These are phyloP conservation scores for Coniochaeta sp. DNA, from an alignment of 2,329 filamentous ascomycete genomes.

Conservation along the genomic window DNA sequence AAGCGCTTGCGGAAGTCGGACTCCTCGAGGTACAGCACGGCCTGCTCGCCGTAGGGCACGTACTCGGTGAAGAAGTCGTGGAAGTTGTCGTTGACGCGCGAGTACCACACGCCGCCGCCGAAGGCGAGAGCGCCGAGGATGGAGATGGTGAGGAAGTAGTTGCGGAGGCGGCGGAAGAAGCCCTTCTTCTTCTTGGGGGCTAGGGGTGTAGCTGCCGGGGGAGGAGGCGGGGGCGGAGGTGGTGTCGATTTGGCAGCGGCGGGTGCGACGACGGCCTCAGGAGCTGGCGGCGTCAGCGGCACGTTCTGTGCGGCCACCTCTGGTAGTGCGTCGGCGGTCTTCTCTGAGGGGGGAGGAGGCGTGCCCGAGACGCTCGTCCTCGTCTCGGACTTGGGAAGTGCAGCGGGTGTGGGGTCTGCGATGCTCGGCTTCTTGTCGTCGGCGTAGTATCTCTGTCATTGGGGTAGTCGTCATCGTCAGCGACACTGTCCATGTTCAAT, in stretches of 20 bases:
- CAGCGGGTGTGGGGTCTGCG: slow-evolving; percentile 38
- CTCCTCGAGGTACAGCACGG: slow-evolving; percentile 92
- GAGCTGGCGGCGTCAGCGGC: slow-evolving; percentile 31
- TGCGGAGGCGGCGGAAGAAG: slow-evolving; percentile 65
- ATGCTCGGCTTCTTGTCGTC: slow-evolving; percentile 43
- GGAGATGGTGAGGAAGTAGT: slow-evolving; percentile 69
- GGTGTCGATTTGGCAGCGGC: slow-evolving; percentile 25
- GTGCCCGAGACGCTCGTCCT: slow-evolving; percentile 36
- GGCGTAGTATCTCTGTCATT: slow-evolving; percentile 48
- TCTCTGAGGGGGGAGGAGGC: slow-evolving; percentile 25
- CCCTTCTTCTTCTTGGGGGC: slow-evolving; percentile 56
- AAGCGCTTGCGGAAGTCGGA: slow-evolving; percentile 87
- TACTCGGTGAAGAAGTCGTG: slow-evolving; percentile 98
- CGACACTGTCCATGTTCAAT: slow-evolving; percentile 7
- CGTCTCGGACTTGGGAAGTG: slow-evolving; percentile 48
- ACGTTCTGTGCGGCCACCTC: slow-evolving; percentile 29
- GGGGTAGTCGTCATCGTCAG: slow-evolving; percentile 1
- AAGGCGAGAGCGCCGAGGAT: slow-evolving; percentile 74
- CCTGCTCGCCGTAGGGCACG: slow-evolving; percentile 87
- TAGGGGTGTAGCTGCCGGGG: slow-evolving; percentile 17
- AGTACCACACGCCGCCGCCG: slow-evolving; percentile 84
- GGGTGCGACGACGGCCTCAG: slow-evolving; percentile 22
- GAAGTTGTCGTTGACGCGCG: slow-evolving; percentile 92
- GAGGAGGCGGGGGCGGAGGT: slow-evolving; percentile 28
- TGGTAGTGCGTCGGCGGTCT: slow-evolving; percentile 29